Conservation (phyloP, 1,284 basidiomycete genomes). For the Boletus semigastroideus region DNA sequence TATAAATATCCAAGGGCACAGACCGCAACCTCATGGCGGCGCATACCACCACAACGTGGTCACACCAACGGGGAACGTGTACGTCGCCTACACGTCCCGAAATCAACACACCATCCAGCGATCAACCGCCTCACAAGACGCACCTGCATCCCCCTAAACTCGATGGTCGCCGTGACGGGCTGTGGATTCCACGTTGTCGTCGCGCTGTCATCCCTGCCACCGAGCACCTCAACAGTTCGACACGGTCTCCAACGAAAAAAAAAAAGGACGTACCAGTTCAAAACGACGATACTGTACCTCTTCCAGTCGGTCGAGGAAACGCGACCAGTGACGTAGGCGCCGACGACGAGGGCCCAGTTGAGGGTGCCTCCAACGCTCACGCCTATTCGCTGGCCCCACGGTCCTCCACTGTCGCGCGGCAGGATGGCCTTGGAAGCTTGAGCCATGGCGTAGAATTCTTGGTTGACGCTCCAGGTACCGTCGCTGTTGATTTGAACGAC, state of each 20-base stretch:
- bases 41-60: conserved; percentile 42
- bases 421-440: conserved; percentile 72
- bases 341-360: conserved; percentile 59
- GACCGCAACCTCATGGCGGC: conserved; percentile 6
- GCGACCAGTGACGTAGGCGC: conserved; percentile 63
- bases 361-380: conserved; percentile 57
- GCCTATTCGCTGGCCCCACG: conserved; percentile 65
- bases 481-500: conserved; percentile 64
- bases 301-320: conserved; percentile 55
- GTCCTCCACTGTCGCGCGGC: conserved; percentile 65
- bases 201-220: conserved; percentile 48
- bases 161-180: conserved; percentile 63
- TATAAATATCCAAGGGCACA: not conserved
- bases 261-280: conserved; percentile 50
- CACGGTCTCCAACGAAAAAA: not conserved
- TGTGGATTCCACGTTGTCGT: conserved; percentile 58
- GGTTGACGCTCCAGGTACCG: conserved; percentile 62
- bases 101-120: conserved; percentile 1
- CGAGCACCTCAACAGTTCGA: not conserved
- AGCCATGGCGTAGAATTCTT: conserved; percentile 76
- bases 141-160: conserved; percentile 68
- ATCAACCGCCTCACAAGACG: not conserved
- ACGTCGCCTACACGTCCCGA: conserved; percentile 29
- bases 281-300: conserved; percentile 66
- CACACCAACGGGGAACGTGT: conserved; percentile 41